A percentile compares a stretch with the other conserved stretches of the same genome.
Evolutionary conservation across 2,329 filamentous ascomycete genomes (phyloP).

Genomic region (Helminthosporium solani): DNA sequence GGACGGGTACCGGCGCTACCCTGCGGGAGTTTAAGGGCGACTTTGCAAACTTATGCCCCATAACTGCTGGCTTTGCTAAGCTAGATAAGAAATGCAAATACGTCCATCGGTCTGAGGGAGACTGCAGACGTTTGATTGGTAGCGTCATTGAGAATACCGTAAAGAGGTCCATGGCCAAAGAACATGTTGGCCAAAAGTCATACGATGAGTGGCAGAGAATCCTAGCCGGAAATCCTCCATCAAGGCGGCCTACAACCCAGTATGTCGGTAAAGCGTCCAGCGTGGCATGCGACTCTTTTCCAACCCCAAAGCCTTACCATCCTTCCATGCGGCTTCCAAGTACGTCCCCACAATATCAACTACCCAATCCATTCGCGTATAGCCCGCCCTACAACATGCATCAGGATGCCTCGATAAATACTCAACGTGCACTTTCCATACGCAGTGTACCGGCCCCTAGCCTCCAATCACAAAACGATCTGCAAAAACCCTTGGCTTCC

Average conservation of each 20-base stretch:
- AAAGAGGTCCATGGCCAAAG: constrained; percentile 5
- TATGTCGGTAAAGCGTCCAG: background rate
- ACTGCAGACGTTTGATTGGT: constrained; percentile 7
- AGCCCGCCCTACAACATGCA: background rate
- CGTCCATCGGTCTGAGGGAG: constrained; percentile 1
- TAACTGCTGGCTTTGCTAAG: constrained; percentile 6
- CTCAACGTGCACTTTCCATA: background rate
- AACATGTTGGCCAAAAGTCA: background rate
- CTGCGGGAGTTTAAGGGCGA: constrained; percentile 12
- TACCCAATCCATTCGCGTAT: background rate
- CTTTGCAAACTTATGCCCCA: constrained; percentile 14
- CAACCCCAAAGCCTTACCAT: background rate
- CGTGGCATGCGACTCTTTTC: background rate
- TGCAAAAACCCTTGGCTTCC: background rate
- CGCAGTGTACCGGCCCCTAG: background rate
- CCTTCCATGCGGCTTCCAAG: background rate
- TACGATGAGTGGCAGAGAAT: constrained; percentile 3
- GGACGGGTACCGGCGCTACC: constrained; percentile 15
- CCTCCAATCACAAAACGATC: background rate
- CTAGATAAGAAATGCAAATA: constrained; percentile 1
- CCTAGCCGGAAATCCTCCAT: background rate
- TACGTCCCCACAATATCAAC: background rate
- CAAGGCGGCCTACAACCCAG: background rate
- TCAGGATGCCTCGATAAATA: background rate
- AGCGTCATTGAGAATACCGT: background rate